Conservation (phyloP, 331 rosid species). For the Malus hybrid region DNA sequence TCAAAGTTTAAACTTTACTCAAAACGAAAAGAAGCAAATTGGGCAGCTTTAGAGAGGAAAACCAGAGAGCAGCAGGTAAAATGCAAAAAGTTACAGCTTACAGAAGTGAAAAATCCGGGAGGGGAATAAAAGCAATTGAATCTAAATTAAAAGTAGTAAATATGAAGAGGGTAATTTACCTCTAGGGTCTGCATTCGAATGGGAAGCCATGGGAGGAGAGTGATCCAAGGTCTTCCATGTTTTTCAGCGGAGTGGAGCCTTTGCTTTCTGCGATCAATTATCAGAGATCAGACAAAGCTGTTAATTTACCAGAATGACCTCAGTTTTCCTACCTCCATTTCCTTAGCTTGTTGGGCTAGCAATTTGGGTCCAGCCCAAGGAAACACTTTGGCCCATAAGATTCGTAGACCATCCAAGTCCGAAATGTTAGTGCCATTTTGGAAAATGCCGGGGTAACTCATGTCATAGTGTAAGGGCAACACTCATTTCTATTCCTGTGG, state of each 20-base stretch:
- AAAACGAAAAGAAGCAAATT: background rate
- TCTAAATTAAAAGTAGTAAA: background rate
- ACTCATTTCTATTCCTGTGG: accelerated
- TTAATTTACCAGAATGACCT: background rate
- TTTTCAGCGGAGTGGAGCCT: background rate
- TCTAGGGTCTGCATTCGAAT: background rate
- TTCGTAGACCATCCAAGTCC: no score
- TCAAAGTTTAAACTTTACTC: background rate
- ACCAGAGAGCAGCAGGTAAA: background rate
- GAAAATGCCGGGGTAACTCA: no score
- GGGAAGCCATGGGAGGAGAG: background rate
- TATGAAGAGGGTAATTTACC: background rate
- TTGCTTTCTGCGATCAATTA: background rate
- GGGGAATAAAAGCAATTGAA: background rate
- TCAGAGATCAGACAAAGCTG: background rate
- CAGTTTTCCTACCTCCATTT: background rate
- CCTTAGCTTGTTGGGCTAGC: background rate
- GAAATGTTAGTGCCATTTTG: no score
- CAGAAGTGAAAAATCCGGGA: background rate
- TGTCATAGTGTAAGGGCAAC: accelerated
- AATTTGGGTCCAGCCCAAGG: background rate
- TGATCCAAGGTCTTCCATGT: background rate
- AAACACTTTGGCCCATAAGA: no score
- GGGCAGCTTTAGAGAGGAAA: background rate
- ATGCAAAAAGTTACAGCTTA: background rate